Evolutionary conservation across 2,329 filamentous ascomycete species (phyloP), one percentile per base, ranked within the genome.

Genomic region (Aspergillus sp.): DNA sequence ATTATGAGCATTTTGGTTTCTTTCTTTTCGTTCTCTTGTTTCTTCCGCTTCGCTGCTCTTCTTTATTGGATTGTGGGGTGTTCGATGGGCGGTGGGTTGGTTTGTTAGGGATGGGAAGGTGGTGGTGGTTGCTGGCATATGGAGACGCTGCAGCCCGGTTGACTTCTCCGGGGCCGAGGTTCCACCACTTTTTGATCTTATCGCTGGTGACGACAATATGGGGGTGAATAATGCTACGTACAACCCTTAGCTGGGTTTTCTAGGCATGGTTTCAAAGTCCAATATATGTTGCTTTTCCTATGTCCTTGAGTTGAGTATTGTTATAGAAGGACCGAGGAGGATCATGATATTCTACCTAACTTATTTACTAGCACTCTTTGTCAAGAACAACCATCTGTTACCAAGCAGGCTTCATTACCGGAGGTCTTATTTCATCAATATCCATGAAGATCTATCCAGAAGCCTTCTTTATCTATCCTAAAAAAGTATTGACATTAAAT

Each of bases 1-100:
- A 99, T 92, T 69, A 99, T 87, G 49, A 98, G 85, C 95, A 98
- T 98, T 58, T 58, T 63, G 54, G 25, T 27, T 39, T 17, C 17
- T 15, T 23, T 21, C 41, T 52, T n/a, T 11, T 46, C 19, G 15
- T 21, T 27, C 14, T 17, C 9, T 21, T 46, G n/a, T 41, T 41
- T 43, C 9, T 3, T 1, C 1, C 9, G 9, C 27, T 31, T 31
- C 27, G 27, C 27, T 31, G 11, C 9, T 37, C 6, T 47, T 33
- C 40, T 23, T 33, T 31, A 8, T 46, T 41, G 33, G 23, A 8
- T 48, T 17, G 14, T 21, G 27, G 21, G 35, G 14, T 31, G 12
- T 7, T 7, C 19, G 21, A n/a, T 23, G 25, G 15, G 43, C 21
- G 25, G 11, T 27, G 37, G 31, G 11, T 37, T 41, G 15, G 51